Evolutionary conservation across 2,329 filamentous ascomycete species (phyloP).

Genomic region (Aspergillus uvarum): DNA sequence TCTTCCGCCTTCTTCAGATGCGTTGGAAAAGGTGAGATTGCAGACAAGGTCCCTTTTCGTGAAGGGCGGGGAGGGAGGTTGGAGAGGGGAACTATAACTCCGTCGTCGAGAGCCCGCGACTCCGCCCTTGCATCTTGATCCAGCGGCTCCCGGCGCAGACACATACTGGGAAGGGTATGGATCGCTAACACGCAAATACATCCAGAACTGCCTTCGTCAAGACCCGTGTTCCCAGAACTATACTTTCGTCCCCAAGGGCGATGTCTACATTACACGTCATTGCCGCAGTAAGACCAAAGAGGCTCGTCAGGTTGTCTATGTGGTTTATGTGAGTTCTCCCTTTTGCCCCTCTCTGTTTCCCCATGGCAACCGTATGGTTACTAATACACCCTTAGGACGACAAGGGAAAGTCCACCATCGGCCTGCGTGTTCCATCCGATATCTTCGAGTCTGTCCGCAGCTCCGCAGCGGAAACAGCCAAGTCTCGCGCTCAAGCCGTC

Average conservation of each 20-base stretch:
- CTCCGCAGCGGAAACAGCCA: conserved; percentile 41
- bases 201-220: conserved; percentile 34
- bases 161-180: neutral
- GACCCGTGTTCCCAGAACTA: conserved; percentile 34
- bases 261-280: conserved; percentile 46
- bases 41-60: neutral
- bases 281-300: conserved; percentile 41
- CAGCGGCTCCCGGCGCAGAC: conserved; percentile 10
- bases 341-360: neutral
- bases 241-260: conserved; percentile 43
- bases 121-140: neutral
- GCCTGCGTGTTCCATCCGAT: conserved; percentile 45
- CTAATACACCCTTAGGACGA: conserved; percentile 25
- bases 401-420: conserved; percentile 34
- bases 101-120: neutral
- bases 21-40: conserved; percentile 28
- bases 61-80: neutral
- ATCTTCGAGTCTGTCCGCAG: conserved; percentile 41
- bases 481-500: conserved; percentile 42
- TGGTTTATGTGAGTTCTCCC: conserved; percentile 36
- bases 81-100: neutral
- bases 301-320: conserved; percentile 32
- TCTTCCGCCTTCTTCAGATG: conserved; percentile 26
- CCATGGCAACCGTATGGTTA: neutral
- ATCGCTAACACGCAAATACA: conserved; percentile 2